Conservation (phyloP, 2,329 filamentous ascomycete genomes). For the Alternaria gaisen region DNA sequence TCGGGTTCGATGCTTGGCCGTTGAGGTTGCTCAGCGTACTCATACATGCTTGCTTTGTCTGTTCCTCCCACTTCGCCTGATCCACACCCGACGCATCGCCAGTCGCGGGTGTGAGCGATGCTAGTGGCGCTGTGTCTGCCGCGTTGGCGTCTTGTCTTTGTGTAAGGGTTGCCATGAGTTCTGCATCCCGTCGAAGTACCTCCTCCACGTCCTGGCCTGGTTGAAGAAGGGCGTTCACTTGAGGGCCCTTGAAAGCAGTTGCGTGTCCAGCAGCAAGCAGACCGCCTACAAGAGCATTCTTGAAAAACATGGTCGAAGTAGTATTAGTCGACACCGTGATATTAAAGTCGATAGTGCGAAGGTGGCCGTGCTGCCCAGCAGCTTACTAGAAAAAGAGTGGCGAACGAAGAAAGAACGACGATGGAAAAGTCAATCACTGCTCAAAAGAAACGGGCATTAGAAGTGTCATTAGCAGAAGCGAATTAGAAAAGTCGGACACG, state of each 20-base stretch:
- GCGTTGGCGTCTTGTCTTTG: conserved; percentile 46
- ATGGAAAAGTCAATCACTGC: conserved; percentile 32
- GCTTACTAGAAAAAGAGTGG: conserved; percentile 43
- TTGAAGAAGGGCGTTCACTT: conserved; percentile 39
- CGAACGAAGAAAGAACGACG: conserved; percentile 42
- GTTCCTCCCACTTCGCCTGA: conserved; percentile 46
- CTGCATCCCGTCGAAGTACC: conserved; percentile 44
- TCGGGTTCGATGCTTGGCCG: conserved; percentile 71
- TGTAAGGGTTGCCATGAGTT: conserved; percentile 48
- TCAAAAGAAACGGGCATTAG: conserved; percentile 42
- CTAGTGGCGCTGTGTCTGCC: conserved; percentile 38
- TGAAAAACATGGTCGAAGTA: conserved; percentile 43
- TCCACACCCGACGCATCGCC: conserved; percentile 47
- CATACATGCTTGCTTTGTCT: conserved; percentile 65
- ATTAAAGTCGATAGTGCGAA: conserved; percentile 46
- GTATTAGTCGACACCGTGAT: conserved; percentile 43
- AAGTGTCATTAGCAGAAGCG: conserved; percentile 39
- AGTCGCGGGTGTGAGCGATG: conserved; percentile 44
- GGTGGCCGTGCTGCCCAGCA: conserved; percentile 49
- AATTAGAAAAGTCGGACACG: conserved; percentile 36
- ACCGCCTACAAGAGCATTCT: conserved; percentile 38
- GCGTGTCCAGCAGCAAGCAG: conserved; percentile 47
- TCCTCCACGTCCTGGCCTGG: conserved; percentile 44
- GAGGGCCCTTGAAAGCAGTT: conserved; percentile 36
- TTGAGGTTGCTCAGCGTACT: conserved; percentile 64